Evolutionary conservation across 75 land plant species (phyloP).

Genomic region (Picea glauca): DNA sequence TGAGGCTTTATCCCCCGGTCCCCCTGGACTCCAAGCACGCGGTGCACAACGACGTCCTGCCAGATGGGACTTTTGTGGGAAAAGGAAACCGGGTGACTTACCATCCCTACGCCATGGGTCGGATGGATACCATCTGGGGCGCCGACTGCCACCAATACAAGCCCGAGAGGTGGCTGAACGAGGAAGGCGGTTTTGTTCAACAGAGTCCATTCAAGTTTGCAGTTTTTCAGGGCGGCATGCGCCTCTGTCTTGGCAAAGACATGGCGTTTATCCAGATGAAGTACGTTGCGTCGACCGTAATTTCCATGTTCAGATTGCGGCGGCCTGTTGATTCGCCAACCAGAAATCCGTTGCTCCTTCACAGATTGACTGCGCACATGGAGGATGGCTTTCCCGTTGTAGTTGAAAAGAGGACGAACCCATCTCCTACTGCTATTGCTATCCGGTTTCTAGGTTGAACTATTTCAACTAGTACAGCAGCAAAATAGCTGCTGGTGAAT

Average conservation of each 20-base stretch:
- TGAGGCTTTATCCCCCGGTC: constrained; percentile 46
- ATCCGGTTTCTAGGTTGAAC: too few species aligned
- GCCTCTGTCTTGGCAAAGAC: constrained; percentile 55
- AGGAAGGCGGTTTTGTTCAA: constrained; percentile 11
- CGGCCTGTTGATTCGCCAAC: too few species aligned
- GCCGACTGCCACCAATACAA: constrained; percentile 37
- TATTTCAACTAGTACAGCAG: too few species aligned
- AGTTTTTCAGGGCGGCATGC: constrained; percentile 45
- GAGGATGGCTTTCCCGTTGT: too few species aligned
- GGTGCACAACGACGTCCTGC: constrained; percentile 26
- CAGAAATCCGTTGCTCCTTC: too few species aligned
- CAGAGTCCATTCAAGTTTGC: constrained; percentile 34
- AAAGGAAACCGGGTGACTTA: constrained; percentile 10
- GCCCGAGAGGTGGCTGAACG: constrained; percentile 51
- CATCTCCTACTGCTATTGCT: too few species aligned
- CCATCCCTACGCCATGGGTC: constrained; percentile 38
- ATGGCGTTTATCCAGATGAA: constrained; percentile 62
- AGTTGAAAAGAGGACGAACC: too few species aligned
- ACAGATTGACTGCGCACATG: too few species aligned
- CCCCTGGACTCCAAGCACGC: constrained; percentile 19
- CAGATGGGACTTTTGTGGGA: constrained; percentile 28
- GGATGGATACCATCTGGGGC: constrained; percentile 54
- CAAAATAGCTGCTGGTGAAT: too few species aligned
- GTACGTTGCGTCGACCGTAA: constrained; percentile 30
- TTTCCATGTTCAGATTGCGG: background rate